Evolutionary conservation across 176 grass and related monocot species (phyloP), one percentile per base, ranked within the genome.

Genomic region (Ampelocalamus luodianensis): DNA sequence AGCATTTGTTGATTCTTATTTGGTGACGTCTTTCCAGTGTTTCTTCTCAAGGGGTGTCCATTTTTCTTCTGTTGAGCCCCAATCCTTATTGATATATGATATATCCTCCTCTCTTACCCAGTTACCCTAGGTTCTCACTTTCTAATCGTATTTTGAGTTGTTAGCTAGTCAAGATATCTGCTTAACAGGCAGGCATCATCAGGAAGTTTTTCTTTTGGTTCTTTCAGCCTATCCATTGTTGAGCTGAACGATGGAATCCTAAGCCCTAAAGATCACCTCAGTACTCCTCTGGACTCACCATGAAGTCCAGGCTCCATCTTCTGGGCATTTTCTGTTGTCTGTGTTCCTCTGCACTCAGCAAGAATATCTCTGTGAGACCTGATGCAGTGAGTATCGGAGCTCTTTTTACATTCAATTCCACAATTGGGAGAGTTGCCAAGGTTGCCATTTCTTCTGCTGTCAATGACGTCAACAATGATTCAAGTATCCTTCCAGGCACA

Each of bases 391-490:
- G 85, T 49, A 76, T 97, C 63, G 93, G 93, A 82, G 87, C 87
- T 80, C 74, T 95, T 60, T 90, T 93, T 36, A 32, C 91, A 80
- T 90, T 90, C 51, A 87, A 95, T 78, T 95, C 95, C 7, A 92
- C 89, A n/a, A 93, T 92, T 34, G 95, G 95, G 40, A 90, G 87
- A 87, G 93, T 76, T 51, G 91, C 95, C 44, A 93, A 90, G 85
- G 82, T 92, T 22, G 92, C 95, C 64, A 92, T 97, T 62, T 34
- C 79, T 71, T 84, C 89, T 36, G 93, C 95, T 27, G 34, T 90
- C 59, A 58, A 86, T 71, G 95, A 93, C 74, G 79, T 97, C 56
- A 97, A 97, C 81, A 91, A 84, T 38, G 89, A 95, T 85, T 44
- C 84, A 24, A 85, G 55, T 79, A 42, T 97, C 82, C 93, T 97